A percentile compares a stretch with the other conserved stretches of the same genome.
Evolutionary conservation across 768 basidiomycete species (phyloP).

Genomic region (Tricholoma sp.): DNA sequence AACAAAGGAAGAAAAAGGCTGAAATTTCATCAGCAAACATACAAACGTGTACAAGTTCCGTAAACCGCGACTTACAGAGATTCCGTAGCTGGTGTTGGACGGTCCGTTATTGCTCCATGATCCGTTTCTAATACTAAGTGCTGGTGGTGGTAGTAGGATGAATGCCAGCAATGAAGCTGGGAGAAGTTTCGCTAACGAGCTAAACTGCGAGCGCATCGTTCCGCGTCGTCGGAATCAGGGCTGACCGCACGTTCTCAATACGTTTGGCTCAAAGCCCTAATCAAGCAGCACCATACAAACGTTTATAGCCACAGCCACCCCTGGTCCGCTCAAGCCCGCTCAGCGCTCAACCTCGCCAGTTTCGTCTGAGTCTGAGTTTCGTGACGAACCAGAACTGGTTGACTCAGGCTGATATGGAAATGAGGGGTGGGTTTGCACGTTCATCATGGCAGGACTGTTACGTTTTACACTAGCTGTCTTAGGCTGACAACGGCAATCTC

Average conservation of each 20-base stretch:
- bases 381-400: no score
- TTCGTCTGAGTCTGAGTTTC: no score
- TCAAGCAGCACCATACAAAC: constrained; percentile 7
- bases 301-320: neutral
- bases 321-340: no score
- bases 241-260: neutral
- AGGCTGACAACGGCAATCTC: no score
- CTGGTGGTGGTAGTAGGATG: neutral
- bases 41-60: neutral
- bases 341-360: no score
- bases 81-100: constrained; percentile 13
- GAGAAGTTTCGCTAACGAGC: neutral
- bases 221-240: constrained; percentile 2
- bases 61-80: constrained; percentile 10
- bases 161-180: constrained; percentile 3
- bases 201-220: constrained; percentile 6
- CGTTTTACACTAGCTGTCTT: no score
- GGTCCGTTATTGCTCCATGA: constrained; percentile 1
- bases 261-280: neutral
- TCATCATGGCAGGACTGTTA: no score
- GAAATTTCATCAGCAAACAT: constrained; percentile 1
- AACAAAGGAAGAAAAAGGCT: constrained; percentile 17
- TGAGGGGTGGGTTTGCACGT: no score
- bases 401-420: no score
- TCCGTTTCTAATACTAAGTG: constrained; percentile 8